These are phyloP conservation scores for Wickerhamiella sergipiensis DNA, from an alignment of 805 yeast genomes.

Conservation along the genomic window DNA sequence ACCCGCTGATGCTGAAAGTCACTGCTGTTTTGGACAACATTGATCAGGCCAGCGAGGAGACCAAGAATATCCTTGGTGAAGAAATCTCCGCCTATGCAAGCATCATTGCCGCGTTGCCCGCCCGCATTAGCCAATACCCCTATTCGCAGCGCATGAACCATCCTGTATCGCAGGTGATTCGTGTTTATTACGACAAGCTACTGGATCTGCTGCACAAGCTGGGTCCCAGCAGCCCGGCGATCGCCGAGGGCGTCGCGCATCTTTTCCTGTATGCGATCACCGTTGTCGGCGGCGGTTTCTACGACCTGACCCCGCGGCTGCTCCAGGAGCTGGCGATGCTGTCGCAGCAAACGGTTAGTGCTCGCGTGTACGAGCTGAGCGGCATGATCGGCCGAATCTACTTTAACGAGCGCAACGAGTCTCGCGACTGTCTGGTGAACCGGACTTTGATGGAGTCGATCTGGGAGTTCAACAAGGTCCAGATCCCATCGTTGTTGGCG, in stretches of 20 bases:
- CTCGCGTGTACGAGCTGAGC: not conserved
- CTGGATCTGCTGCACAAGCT: not conserved
- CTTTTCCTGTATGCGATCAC: not conserved
- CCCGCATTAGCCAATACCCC: not conserved
- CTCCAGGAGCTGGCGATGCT: not conserved
- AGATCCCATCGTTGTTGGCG: not conserved
- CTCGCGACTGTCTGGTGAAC: not conserved
- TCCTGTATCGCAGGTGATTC: not conserved
- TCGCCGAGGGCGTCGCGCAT: not conserved
- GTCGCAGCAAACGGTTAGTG: not conserved
- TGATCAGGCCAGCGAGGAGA: not conserved
- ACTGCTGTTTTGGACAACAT: not conserved
- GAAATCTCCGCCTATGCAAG: not conserved
- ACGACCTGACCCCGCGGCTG: not conserved
- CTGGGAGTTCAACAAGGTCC: not conserved
- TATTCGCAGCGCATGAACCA: not conserved
- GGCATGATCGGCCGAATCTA: not conserved
- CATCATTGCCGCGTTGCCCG: not conserved
- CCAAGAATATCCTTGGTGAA: not conserved
- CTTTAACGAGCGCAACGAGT: not conserved
- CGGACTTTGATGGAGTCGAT: not conserved
- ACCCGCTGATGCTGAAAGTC: not conserved
- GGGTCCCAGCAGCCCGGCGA: not conserved
- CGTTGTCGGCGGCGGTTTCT: not conserved
- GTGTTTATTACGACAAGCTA: not conserved